Evolutionary conservation across 441 rosid genomes (phyloP).

Genomic region (Erodium moschatum): DNA sequence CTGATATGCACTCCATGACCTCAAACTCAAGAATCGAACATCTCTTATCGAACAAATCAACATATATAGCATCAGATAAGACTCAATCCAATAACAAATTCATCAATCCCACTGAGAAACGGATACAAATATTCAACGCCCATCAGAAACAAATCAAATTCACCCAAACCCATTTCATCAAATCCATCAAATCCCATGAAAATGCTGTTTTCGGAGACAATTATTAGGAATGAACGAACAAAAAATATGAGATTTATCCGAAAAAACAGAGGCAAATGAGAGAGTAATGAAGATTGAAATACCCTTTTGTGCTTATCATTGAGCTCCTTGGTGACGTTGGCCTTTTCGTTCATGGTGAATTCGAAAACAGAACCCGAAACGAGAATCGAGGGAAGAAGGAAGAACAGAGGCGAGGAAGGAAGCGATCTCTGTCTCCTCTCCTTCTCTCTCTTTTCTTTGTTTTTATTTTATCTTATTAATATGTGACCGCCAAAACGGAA

Average conservation of each 20-base stretch:
- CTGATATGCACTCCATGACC: background rate
- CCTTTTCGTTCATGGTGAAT: conserved; percentile 84
- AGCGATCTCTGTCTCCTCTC: background rate
- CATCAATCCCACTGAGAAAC: background rate
- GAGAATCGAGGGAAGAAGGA: conserved; percentile 17
- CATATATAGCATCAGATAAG: background rate
- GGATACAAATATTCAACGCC: background rate
- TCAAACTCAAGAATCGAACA: background rate
- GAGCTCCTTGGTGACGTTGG: conserved; percentile 92
- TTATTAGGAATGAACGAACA: too few species aligned
- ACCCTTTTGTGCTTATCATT: conserved; percentile 89
- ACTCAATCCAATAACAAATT: too few species aligned
- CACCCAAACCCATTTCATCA: background rate
- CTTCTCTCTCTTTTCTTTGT: background rate
- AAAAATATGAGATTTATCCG: too few species aligned
- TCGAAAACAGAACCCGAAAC: background rate
- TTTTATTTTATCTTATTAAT: too few species aligned
- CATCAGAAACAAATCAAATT: background rate
- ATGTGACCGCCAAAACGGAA: background rate
- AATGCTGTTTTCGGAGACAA: background rate
- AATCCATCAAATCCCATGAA: background rate
- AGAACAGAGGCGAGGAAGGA: conserved; percentile 2
- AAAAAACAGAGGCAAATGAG: background rate
- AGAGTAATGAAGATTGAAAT: background rate
- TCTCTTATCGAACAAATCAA: background rate